These are phyloP conservation scores for Zygoascus sp. DNA, from an alignment of 1,139 yeast genomes.

Conservation along the genomic window DNA sequence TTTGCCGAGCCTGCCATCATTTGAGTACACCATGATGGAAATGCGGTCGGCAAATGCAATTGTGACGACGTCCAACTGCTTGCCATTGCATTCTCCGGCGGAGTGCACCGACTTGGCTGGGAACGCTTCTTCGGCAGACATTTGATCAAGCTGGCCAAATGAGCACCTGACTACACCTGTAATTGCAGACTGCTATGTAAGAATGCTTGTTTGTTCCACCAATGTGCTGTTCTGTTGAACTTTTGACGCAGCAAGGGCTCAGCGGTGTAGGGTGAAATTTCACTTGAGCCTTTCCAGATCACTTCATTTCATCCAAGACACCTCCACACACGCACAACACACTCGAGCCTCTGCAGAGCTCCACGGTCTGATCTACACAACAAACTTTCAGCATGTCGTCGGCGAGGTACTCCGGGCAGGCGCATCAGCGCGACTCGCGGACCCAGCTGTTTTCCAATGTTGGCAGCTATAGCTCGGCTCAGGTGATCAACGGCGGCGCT, in stretches of 20 bases:
- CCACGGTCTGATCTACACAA: neutral
- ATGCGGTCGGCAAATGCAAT: constrained; percentile 34
- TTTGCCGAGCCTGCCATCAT: constrained; percentile 32
- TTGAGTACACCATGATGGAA: constrained; percentile 32
- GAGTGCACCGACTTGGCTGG: constrained; percentile 5
- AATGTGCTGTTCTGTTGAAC: too few species aligned
- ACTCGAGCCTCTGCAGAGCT: neutral
- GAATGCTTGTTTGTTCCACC: too few species aligned
- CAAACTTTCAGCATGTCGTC: constrained; percentile 17
- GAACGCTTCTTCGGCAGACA: neutral
- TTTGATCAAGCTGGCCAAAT: neutral
- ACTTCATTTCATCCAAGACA: neutral
- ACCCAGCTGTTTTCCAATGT: constrained; percentile 37
- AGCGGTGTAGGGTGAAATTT: neutral
- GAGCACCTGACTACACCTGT: neutral
- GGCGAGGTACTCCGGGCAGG: constrained; percentile 27
- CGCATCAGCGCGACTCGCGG: constrained; percentile 34
- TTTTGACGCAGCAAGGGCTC: too few species aligned
- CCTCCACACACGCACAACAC: neutral
- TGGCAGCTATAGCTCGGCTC: constrained; percentile 29
- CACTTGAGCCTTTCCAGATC: neutral
- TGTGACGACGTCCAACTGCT: constrained; percentile 32
- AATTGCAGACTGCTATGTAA: too few species aligned
- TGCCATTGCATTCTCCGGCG: constrained; percentile 16
- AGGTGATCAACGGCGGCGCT: constrained; percentile 17